Evolutionary conservation across 2,329 filamentous ascomycete species (phyloP).

Genomic region (Gnomoniopsis sp.): DNA sequence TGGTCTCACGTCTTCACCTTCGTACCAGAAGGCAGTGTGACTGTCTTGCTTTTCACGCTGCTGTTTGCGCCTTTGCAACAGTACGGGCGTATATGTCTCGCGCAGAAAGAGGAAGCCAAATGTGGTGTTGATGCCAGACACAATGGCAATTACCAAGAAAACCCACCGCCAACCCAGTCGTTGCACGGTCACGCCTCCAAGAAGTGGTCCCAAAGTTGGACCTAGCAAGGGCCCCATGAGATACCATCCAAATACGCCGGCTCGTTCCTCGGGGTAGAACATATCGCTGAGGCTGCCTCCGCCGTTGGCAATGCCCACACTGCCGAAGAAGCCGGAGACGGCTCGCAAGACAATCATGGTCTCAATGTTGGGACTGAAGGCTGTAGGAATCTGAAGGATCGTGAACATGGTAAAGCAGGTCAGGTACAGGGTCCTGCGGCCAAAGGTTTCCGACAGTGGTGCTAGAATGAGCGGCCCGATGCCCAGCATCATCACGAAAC

Average conservation of each 20-base stretch:
- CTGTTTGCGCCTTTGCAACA: conserved; percentile 2
- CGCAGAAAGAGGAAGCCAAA: conserved; percentile 5
- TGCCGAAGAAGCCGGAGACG: conserved; percentile 11
- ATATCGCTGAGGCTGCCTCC: conserved; percentile 16
- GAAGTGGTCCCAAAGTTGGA: conserved; percentile 10
- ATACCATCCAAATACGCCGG: conserved; percentile 13
- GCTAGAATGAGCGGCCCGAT: conserved; percentile 14
- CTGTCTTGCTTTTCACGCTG: neutral
- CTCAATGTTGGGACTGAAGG: conserved; percentile 11
- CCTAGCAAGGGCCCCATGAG: conserved; percentile 12
- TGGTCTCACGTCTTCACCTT: conserved; percentile 5
- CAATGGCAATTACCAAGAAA: conserved; percentile 5
- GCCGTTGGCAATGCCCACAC: conserved; percentile 15
- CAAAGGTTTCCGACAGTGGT: conserved; percentile 13
- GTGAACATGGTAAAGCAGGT: conserved; percentile 13
- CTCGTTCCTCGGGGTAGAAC: conserved; percentile 12
- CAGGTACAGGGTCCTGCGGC: conserved; percentile 6
- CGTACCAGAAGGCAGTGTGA: neutral
- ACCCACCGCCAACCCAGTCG: conserved; percentile 14
- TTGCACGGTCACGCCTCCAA: conserved; percentile 12
- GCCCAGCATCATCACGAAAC: conserved; percentile 8
- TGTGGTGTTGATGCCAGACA: conserved; percentile 9
- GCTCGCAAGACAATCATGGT: conserved; percentile 9
- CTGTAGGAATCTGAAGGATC: conserved; percentile 11
- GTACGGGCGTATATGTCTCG: conserved; percentile 9